These are phyloP conservation scores for Megacollybia marginata DNA, from an alignment of 768 basidiomycete genomes.

Conservation along the genomic window DNA sequence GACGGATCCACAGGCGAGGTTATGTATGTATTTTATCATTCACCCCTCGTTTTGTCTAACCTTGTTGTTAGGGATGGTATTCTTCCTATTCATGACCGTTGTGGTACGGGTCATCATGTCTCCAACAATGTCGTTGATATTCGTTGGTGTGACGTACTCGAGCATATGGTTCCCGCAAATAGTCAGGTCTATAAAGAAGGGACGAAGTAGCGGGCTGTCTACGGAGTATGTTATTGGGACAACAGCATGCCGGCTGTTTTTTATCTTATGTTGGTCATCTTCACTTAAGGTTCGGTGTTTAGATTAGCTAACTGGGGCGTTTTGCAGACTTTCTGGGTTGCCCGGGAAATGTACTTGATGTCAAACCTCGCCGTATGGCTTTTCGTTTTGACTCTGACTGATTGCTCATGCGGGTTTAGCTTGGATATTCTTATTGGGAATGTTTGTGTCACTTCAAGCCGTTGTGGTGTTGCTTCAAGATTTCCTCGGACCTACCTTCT, in stretches of 20 bases:
- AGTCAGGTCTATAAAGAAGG: slow-evolving; percentile 62
- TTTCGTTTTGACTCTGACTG: slow-evolving; percentile 1
- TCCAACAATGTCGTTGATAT: slow-evolving; percentile 55
- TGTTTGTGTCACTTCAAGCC: slow-evolving; percentile 58
- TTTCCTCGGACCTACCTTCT: slow-evolving; percentile 72
- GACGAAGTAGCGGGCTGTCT: slow-evolving; percentile 60
- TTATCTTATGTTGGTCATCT: slow-evolving; percentile 61
- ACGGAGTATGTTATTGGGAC: slow-evolving; percentile 73
- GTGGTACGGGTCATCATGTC: slow-evolving; percentile 70
- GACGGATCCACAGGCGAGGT: slow-evolving; percentile 62
- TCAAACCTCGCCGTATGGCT: slow-evolving; percentile 61
- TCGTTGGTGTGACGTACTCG: slow-evolving; percentile 65
- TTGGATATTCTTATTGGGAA: slow-evolving; percentile 58
- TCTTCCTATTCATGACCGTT: slow-evolving; percentile 63
- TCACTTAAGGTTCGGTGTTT: background rate
- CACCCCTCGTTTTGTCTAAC: slow-evolving; percentile 4
- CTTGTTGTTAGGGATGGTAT: slow-evolving; percentile 44
- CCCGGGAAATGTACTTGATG: slow-evolving; percentile 80
- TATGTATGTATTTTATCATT: slow-evolving; percentile 43
- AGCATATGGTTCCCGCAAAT: slow-evolving; percentile 86
- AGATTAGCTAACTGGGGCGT: background rate
- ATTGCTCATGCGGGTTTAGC: slow-evolving; percentile 25
- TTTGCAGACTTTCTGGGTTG: slow-evolving; percentile 73
- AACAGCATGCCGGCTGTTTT: slow-evolving; percentile 60
- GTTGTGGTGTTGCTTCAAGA: slow-evolving; percentile 65